phyloP scores from a whole-genome alignment of 768 basidiomycete genomes.

The Lactifluus hygrophoroides region DNA sequence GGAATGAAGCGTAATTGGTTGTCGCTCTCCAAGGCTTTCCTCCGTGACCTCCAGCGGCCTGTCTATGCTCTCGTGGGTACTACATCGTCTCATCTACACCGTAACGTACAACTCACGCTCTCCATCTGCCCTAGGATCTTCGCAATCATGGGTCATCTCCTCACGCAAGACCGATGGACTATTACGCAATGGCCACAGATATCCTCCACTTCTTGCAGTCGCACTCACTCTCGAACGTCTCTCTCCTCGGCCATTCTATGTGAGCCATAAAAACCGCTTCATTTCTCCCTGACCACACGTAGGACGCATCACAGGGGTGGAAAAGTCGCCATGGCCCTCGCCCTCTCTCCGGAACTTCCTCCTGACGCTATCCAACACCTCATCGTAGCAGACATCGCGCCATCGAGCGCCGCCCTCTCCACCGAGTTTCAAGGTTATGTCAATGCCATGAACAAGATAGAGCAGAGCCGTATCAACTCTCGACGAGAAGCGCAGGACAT shows the following conservation, averaged over 20 bases:
- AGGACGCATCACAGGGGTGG: constrained; percentile 57
- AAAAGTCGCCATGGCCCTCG: constrained; percentile 70
- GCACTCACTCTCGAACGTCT: constrained; percentile 48
- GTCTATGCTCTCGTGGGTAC: constrained; percentile 62
- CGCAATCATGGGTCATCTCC: constrained; percentile 87
- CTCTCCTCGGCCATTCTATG: constrained; percentile 89
- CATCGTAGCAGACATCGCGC: constrained; percentile 78
- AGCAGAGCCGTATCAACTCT: constrained; percentile 45
- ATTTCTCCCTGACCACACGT: neutral
- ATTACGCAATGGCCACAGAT: constrained; percentile 72
- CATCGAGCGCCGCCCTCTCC: constrained; percentile 48
- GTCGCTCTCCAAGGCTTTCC: constrained; percentile 68
- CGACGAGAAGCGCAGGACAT: constrained; percentile 65
- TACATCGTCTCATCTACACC: neutral
- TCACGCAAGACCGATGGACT: constrained; percentile 64
- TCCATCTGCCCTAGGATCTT: constrained; percentile 48
- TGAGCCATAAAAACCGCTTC: constrained; percentile 29
- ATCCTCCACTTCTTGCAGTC: constrained; percentile 56
- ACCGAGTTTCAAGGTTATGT: constrained; percentile 61
- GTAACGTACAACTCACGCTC: neutral
- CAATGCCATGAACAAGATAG: constrained; percentile 65
- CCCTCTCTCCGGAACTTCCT: constrained; percentile 41
- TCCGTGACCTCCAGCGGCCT: constrained; percentile 51
- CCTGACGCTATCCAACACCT: constrained; percentile 41
- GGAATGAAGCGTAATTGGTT: constrained; percentile 89